Conservation (phyloP, 768 basidiomycete species). For the Leccinellum luteum region DNA sequence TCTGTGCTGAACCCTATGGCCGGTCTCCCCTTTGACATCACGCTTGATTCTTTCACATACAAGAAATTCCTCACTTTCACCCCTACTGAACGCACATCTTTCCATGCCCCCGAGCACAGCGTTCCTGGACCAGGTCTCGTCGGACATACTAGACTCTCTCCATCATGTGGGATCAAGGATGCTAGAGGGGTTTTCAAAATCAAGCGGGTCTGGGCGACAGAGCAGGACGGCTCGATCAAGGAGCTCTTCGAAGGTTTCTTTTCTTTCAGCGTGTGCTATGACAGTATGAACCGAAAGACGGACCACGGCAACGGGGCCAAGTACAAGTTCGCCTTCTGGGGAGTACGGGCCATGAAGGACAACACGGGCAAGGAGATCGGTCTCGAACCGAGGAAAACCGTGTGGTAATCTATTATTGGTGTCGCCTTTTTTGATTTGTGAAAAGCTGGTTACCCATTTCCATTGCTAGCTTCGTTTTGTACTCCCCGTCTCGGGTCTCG, state of each 20-base stretch:
- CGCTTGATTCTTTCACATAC: slow-evolving; percentile 23
- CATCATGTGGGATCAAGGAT: slow-evolving; percentile 32
- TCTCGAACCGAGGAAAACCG: slow-evolving; percentile 25
- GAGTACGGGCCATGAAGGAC: slow-evolving; percentile 35
- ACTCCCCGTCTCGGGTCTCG: background rate
- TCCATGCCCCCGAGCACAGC: slow-evolving; percentile 23
- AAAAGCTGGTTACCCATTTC: background rate
- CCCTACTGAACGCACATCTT: slow-evolving; percentile 23
- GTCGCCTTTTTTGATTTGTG: slow-evolving; percentile 6
- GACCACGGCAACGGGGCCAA: slow-evolving; percentile 35
- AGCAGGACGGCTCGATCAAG: slow-evolving; percentile 14
- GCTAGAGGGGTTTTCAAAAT: slow-evolving; percentile 37
- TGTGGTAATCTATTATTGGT: background rate
- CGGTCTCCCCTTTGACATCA: slow-evolving; percentile 34
- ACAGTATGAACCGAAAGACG: slow-evolving; percentile 33
- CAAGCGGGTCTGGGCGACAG: slow-evolving; percentile 34
- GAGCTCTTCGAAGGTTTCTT: slow-evolving; percentile 42
- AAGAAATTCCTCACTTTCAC: slow-evolving; percentile 29
- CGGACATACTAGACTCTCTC: slow-evolving; percentile 23
- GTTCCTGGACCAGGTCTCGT: slow-evolving; percentile 27
- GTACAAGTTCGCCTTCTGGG: slow-evolving; percentile 36
- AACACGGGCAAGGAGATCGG: slow-evolving; percentile 35
- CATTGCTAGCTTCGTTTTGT: background rate
- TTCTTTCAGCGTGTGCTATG: slow-evolving; percentile 35
- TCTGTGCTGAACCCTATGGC: slow-evolving; percentile 35